Conservation (phyloP, 441 rosid species). For the Francoa sonchifolia region DNA sequence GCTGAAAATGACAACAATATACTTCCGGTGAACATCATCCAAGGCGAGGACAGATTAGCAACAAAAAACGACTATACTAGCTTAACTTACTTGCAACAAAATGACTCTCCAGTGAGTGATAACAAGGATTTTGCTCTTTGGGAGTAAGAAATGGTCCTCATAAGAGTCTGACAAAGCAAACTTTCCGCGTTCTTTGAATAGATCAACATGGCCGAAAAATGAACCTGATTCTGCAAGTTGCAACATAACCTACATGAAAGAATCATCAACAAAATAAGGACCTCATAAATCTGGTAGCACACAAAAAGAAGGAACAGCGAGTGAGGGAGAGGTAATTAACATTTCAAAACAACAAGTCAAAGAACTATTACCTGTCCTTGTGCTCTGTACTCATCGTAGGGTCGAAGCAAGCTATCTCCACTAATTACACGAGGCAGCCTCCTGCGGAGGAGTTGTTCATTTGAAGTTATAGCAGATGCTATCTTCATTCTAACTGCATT, state of each 20-base stretch:
- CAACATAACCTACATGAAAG: constrained; percentile 56
- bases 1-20: constrained; percentile 33
- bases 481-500: constrained; percentile 99
- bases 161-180: constrained; percentile 93
- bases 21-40: background rate
- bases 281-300: too few relatives aligned
- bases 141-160: constrained; percentile 86
- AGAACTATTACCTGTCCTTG: constrained; percentile 66
- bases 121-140: constrained; percentile 61
- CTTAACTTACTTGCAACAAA: constrained; percentile 66
- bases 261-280: background rate
- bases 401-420: constrained; percentile 85
- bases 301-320: too few relatives aligned
- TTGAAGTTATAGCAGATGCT: constrained; percentile 91
- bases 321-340: too few relatives aligned
- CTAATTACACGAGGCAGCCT: constrained; percentile 86
- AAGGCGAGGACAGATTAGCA: too few relatives aligned
- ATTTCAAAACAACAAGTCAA: constrained; percentile 5
- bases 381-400: constrained; percentile 76
- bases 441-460: constrained; percentile 90
- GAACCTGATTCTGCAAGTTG: constrained; percentile 97
- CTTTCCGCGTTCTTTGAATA: constrained; percentile 91
- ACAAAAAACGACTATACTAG: too few relatives aligned
- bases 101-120: constrained; percentile 82
- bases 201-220: constrained; percentile 90